Base-by-base conservation (phyloP, 2,329 filamentous ascomycete genomes). In the Fusarium piperis region DNA sequence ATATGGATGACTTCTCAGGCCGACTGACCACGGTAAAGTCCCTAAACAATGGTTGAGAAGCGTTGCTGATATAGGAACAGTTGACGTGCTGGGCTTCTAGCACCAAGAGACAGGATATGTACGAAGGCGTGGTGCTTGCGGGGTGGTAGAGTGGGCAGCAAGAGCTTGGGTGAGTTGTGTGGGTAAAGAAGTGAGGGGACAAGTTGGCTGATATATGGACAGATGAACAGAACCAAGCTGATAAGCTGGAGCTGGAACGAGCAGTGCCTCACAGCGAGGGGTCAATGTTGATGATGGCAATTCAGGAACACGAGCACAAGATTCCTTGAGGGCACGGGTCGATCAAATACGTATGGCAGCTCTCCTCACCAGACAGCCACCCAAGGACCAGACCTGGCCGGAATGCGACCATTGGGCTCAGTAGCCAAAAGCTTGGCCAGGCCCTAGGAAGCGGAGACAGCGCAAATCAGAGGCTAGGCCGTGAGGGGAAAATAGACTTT, bases 401-500 rank as follows among this genome's bases (percentile, higher is more conserved):
- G 64, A 65, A 59, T 38, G 38, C 59, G 62, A 52, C 20, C 59
- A 62, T 51, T 33, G 26, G 52, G 32, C 36, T 35, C 30, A 52
- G 52, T 72, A 64, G 59, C 39, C 58, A 56, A 62, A 70, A 57
- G 51, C 60, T 71, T 62, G 46, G 57, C 67, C 64, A 60, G n/a
- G 23, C 39, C 28, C 55, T 56, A 64, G 48, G 55, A 65, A 68
- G 62, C 41, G 59, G 59, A 61, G 63, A 44, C 59, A 52, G 59
- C 52, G 65, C 56, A 44, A 56, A 57, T 66, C 56, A 65, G 20
- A 51, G 53, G 62, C 68, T 44, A 67, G 68, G 55, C 62, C 62
- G 61, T 61, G 64, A 73, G 71, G 74, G 72, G 72, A 61, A 70
- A 75, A 74, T 76, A 76, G 32, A 76, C 74, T 76, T 76, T 76